Evolutionary conservation across 2,329 filamentous ascomycete species (phyloP).

Genomic region (Macroventuria anomochaeta): DNA sequence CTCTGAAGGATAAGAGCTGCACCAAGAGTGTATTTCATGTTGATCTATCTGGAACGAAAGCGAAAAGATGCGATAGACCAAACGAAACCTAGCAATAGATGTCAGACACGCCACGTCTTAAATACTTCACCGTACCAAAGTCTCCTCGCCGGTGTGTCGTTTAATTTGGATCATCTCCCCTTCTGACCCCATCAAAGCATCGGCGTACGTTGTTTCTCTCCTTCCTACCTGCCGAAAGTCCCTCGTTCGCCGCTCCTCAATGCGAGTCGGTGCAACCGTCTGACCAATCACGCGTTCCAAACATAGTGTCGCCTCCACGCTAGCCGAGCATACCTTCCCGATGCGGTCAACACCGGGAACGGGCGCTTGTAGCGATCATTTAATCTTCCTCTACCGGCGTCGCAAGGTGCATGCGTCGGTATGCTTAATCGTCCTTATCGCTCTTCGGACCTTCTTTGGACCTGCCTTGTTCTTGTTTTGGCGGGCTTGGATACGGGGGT

Average conservation of each 20-base stretch:
- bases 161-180: slow-evolving; percentile 6
- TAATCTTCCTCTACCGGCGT: slow-evolving; percentile 9
- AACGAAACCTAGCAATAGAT: background rate
- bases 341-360: slow-evolving; percentile 8
- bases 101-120: background rate
- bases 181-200: slow-evolving; percentile 10
- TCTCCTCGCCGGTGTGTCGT: background rate
- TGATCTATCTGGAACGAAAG: background rate
- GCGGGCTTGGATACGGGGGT: slow-evolving; percentile 1
- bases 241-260: slow-evolving; percentile 15
- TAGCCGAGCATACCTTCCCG: slow-evolving; percentile 14
- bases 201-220: slow-evolving; percentile 4
- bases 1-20: slow-evolving; percentile 38
- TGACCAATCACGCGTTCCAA: slow-evolving; percentile 2
- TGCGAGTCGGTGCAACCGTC: slow-evolving; percentile 6
- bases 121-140: background rate
- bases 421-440: slow-evolving; percentile 15
- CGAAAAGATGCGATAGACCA: background rate
- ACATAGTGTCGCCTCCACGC: slow-evolving; percentile 8
- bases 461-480: slow-evolving; percentile 13
- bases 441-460: slow-evolving; percentile 9
- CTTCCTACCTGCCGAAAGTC: slow-evolving; percentile 19
- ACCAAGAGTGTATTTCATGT: slow-evolving; percentile 43
- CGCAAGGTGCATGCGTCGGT: background rate
- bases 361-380: slow-evolving; percentile 21